phyloP scores from a whole-genome alignment of 1,284 basidiomycete species.

The Meripilus lineatus region DNA sequence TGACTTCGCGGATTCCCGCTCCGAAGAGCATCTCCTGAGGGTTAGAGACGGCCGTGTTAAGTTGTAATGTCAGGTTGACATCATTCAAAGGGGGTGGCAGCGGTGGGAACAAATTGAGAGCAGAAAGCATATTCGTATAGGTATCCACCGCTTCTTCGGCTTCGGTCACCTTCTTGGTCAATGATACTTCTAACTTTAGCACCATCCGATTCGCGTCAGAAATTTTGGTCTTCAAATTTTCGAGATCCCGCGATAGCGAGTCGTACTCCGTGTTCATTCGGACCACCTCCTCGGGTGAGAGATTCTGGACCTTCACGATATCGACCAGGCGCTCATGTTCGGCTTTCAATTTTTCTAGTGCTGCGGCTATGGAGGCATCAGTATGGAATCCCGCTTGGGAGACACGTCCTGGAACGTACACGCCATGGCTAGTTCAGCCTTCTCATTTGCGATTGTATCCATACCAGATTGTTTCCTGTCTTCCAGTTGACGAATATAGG shows the following conservation, averaged over 20 bases:
- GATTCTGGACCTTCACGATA: conserved; percentile 77
- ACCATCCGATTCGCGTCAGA: conserved; percentile 64
- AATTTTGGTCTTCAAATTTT: conserved; percentile 72
- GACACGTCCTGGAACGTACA: conserved; percentile 29
- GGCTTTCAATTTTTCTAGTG: conserved; percentile 53
- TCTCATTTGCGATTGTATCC: conserved; percentile 57
- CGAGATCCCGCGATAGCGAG: conserved; percentile 60
- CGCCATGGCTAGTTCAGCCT: conserved; percentile 52
- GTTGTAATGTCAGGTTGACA: conserved; percentile 66
- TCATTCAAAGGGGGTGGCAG: conserved; percentile 62
- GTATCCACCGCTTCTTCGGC: conserved; percentile 76
- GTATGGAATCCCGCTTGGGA: background rate
- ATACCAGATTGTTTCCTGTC: conserved; percentile 56
- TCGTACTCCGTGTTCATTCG: conserved; percentile 87
- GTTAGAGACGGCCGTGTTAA: conserved; percentile 70
- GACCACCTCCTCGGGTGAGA: conserved; percentile 79
- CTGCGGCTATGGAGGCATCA: conserved; percentile 39
- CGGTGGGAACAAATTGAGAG: conserved; percentile 70
- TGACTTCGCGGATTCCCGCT: conserved; percentile 57
- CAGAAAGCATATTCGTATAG: conserved; percentile 67
- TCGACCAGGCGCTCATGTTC: conserved; percentile 61
- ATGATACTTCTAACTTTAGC: conserved; percentile 72
- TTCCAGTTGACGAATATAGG: conserved; percentile 60
- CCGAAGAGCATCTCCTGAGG: conserved; percentile 60
- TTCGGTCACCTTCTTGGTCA: conserved; percentile 70